phyloP scores from a whole-genome alignment of 202 grass and related monocot genomes.

The Carex sylvatica region DNA sequence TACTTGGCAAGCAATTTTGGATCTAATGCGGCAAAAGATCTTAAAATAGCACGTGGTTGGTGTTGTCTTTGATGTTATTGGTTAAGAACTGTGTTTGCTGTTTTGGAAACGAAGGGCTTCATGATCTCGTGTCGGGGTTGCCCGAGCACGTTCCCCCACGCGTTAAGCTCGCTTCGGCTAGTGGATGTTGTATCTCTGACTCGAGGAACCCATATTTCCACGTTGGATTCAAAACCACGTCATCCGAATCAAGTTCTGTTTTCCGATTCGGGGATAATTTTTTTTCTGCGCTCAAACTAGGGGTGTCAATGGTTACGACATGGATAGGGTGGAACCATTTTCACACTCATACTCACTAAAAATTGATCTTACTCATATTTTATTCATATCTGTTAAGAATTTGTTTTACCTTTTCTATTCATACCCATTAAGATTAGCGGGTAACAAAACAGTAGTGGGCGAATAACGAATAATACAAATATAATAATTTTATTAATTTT shows the following conservation, averaged over 20 bases:
- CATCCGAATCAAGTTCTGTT: background rate
- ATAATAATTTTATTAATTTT: too few relatives aligned
- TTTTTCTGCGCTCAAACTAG: background rate
- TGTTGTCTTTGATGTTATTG: background rate
- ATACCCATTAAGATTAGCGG: too few relatives aligned
- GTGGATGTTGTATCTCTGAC: background rate
- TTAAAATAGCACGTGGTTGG: fast-evolving
- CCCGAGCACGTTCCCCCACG: constrained; percentile 52
- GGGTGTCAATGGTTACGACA: too few relatives aligned
- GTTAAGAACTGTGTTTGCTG: background rate
- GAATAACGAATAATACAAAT: too few relatives aligned
- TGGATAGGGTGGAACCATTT: too few relatives aligned
- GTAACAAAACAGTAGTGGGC: too few relatives aligned
- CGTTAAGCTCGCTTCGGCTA: constrained; percentile 28
- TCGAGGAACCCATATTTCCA: background rate
- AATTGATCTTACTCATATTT: too few relatives aligned
- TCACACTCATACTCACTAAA: too few relatives aligned
- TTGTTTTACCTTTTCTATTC: too few relatives aligned
- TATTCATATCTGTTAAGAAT: too few relatives aligned
- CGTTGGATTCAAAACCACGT: background rate
- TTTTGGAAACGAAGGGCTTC: background rate
- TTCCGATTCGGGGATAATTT: background rate
- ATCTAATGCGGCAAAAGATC: background rate
- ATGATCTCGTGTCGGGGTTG: constrained; percentile 31
- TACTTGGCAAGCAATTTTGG: background rate